Base-by-base conservation (phyloP, 1,284 basidiomycete species). In the Cryptococcus amylolentus region DNA sequence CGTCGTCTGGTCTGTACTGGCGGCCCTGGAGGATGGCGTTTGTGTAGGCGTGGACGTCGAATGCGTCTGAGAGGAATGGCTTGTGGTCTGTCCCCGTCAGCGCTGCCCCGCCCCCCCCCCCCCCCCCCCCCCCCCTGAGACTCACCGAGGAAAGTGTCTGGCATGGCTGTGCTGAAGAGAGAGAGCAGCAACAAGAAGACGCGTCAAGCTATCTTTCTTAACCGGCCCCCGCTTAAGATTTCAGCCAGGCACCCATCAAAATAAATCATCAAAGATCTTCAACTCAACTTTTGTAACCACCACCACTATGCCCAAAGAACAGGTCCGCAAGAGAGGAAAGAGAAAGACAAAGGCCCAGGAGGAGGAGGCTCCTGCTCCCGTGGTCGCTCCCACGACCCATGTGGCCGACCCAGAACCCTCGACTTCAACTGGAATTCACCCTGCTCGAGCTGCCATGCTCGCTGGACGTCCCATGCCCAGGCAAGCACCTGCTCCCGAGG, bases 21-120 rank as follows among this genome's bases (percentile, higher is more conserved):
- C 89, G 86, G 27, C 88, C 88, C 10, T 89, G 86, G 23, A 95
- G 81, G 52, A 93, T 83, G 18, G 89, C 85, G 72, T 91, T 92
- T 5, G 91, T 91, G 71, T 93, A 94, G 53, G 88, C 86, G 71
- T 90, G 88, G 16, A 90, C 82, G 71, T 93, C 87, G 73, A 95
- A 96, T 43, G 84, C 80, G 6, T 84, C 74, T 12, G 74, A 75
- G 27, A 76, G 66, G 61, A 78, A 79, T 13, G 75, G 72, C 51
- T 70, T 66, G 52, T 73, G 70, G 56, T 78, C 77, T 75, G 63
- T 31, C 23, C 1, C 14, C 26, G 44, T 49, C 20, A 55, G 49
- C 27, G 16, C 23, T 35, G 47, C 18, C n/a, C n/a, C n/a, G n/a
- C n/a, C n/a, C n/a, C n/a, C n/a, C n/a, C n/a, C n/a, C n/a, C n/a